A percentile compares a stretch with the other conserved stretches of the same genome.
Conservation (phyloP, 1,139 yeast genomes). For the Spencermartinsiella ligniputridi region DNA sequence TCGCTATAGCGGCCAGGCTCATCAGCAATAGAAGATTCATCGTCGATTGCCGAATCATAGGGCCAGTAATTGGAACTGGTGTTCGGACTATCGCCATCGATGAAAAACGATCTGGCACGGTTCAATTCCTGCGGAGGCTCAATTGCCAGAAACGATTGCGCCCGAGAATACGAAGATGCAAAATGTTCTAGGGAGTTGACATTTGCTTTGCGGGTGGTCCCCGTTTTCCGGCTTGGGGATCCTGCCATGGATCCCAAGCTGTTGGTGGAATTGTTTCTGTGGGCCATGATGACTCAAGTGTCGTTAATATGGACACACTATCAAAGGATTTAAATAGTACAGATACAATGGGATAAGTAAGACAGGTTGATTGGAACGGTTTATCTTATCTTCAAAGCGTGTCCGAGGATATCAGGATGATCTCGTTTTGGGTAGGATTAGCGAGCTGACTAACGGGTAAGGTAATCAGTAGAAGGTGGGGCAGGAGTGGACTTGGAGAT, state of each 20-base stretch:
- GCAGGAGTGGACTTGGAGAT: no score
- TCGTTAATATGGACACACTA: no score
- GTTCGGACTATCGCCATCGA: conserved; percentile 22
- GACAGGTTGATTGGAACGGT: no score
- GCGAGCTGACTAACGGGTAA: no score
- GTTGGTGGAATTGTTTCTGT: neutral
- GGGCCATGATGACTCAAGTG: neutral
- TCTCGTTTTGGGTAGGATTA: no score
- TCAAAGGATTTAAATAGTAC: no score
- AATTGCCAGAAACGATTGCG: conserved; percentile 61
- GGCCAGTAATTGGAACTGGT: neutral
- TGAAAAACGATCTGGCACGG: conserved; percentile 47
- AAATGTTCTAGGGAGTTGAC: conserved; percentile 68
- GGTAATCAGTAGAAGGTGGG: no score
- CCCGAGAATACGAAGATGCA: conserved; percentile 74
- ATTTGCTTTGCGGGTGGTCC: neutral
- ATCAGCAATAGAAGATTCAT: conserved; percentile 22
- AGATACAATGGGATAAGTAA: no score
- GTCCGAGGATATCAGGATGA: no score
- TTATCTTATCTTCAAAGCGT: no score
- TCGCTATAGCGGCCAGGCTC: conserved; percentile 17
- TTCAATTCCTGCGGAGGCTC: conserved; percentile 41
- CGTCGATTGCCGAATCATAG: conserved; percentile 11
- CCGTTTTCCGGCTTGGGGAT: conserved; percentile 2
- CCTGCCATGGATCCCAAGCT: neutral